phyloP scores from a whole-genome alignment of 139 green algal species.

The Asterochloris sp. region DNA sequence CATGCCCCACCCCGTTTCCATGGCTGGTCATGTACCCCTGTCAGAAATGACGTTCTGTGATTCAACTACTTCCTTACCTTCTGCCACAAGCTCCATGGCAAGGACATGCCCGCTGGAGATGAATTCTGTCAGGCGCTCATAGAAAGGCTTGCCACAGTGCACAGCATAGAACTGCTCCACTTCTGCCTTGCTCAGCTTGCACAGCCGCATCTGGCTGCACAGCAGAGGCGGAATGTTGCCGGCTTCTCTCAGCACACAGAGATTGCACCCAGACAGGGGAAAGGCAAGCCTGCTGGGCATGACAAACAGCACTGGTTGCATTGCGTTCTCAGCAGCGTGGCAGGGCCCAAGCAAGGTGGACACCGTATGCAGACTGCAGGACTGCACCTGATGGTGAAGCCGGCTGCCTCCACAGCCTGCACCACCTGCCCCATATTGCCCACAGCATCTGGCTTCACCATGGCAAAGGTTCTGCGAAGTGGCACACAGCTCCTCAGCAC shows the following conservation, averaged over 20 bases:
- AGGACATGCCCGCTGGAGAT: conserved; percentile 69
- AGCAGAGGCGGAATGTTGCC: neutral
- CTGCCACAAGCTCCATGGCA: conserved; percentile 67
- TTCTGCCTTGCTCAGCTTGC: conserved; percentile 42
- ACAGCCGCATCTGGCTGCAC: conserved; percentile 53
- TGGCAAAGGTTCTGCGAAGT: conserved; percentile 61
- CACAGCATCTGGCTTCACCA: conserved; percentile 79
- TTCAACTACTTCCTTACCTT: neutral
- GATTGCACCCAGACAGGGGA: neutral
- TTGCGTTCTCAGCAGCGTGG: neutral
- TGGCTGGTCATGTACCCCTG: no score
- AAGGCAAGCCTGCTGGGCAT: neutral
- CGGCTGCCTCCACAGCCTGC: conserved; percentile 49
- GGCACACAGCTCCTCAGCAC: neutral
- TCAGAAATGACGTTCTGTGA: no score
- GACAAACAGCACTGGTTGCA: neutral
- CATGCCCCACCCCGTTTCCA: no score
- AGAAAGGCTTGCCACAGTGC: conserved; percentile 68
- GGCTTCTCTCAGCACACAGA: neutral
- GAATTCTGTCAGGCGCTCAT: conserved; percentile 57
- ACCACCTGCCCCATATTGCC: conserved; percentile 71
- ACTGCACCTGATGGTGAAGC: conserved; percentile 40
- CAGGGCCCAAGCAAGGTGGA: neutral
- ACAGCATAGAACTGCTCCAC: conserved; percentile 70
- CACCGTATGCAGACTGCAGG: neutral